These are phyloP conservation scores for Paraphoma chrysanthemicola DNA, from an alignment of 2,329 filamentous ascomycete genomes.

Conservation along the genomic window DNA sequence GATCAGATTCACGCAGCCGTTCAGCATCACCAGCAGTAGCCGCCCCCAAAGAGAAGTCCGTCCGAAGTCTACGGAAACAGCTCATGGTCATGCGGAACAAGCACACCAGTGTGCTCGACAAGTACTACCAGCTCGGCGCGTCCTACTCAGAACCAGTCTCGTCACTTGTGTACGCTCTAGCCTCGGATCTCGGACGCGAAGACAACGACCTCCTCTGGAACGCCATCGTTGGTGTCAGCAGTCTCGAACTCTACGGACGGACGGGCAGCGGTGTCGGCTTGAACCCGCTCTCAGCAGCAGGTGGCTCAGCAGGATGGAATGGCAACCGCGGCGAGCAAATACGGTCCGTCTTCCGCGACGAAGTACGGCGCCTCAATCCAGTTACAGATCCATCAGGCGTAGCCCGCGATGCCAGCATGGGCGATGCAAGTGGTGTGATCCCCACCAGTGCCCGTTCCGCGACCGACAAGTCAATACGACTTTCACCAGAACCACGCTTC, in stretches of 20 bases:
- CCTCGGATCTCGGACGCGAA: constrained; percentile 92
- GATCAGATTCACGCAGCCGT: constrained; percentile 48
- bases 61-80: constrained; percentile 73
- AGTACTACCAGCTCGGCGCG: constrained; percentile 85
- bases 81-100: constrained; percentile 77
- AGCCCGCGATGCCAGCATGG: constrained; percentile 66
- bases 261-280: constrained; percentile 80
- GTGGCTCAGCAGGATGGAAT: constrained; percentile 74
- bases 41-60: constrained; percentile 67
- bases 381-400: constrained; percentile 64
- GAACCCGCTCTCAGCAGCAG: constrained; percentile 61
- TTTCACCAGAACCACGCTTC: constrained; percentile 93
- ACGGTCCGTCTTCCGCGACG: constrained; percentile 85
- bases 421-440: constrained; percentile 80
- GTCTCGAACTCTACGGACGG: constrained; percentile 87
- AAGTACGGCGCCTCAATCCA: constrained; percentile 92
- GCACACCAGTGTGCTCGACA: constrained; percentile 76
- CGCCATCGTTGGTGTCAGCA: constrained; percentile 92
- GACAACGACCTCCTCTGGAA: constrained; percentile 97
- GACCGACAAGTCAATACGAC: constrained; percentile 87
- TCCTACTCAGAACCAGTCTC: constrained; percentile 96
- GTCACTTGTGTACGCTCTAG: constrained; percentile 91
- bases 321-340: constrained; percentile 83
- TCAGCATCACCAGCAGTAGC: constrained; percentile 44
- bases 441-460: constrained; percentile 87